phyloP scores from a whole-genome alignment of 768 basidiomycete genomes.

The Leucocoprinus sp. region DNA sequence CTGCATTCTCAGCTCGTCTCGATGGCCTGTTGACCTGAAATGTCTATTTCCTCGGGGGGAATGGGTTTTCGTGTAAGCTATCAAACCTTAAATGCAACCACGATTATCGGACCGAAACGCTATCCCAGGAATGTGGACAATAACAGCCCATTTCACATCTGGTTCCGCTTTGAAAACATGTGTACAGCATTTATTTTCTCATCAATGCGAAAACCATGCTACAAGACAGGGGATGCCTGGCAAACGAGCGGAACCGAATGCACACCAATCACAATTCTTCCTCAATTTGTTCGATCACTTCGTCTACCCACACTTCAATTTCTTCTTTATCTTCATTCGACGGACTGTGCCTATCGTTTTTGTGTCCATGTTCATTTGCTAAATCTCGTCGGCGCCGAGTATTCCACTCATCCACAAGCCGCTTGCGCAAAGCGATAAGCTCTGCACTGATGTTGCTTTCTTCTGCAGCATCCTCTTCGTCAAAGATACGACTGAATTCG shows the following conservation, averaged over 20 bases:
- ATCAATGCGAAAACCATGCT: constrained; percentile 10
- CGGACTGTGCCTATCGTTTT: constrained; percentile 24
- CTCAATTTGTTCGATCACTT: constrained; percentile 87
- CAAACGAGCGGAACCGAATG: constrained; percentile 6
- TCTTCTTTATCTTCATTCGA: constrained; percentile 64
- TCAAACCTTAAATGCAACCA: constrained; percentile 8
- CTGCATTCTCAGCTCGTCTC: constrained; percentile 10
- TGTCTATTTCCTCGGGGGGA: constrained; percentile 8
- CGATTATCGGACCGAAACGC: constrained; percentile 10
- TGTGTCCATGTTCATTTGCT: constrained; percentile 40
- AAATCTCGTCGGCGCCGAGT: constrained; percentile 83
- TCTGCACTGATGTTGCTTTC: constrained; percentile 94
- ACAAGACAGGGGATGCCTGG: constrained; percentile 3
- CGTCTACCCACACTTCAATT: constrained; percentile 92
- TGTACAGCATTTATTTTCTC: constrained; percentile 8
- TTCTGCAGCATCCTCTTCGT: constrained; percentile 94
- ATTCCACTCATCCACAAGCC: constrained; percentile 98
- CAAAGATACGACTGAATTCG: constrained; percentile 87
- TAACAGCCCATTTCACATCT: constrained; percentile 14
- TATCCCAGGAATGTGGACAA: constrained; percentile 12
- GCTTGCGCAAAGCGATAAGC: constrained; percentile 79
- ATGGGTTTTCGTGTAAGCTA: constrained; percentile 8
- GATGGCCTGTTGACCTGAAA: constrained; percentile 3
- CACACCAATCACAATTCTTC: constrained; percentile 42
- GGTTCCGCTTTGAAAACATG: constrained; percentile 13